Evolutionary conservation across 1,284 basidiomycete genomes (phyloP), one percentile per base, ranked within the genome.

Genomic region (Lentinus polychrous): DNA sequence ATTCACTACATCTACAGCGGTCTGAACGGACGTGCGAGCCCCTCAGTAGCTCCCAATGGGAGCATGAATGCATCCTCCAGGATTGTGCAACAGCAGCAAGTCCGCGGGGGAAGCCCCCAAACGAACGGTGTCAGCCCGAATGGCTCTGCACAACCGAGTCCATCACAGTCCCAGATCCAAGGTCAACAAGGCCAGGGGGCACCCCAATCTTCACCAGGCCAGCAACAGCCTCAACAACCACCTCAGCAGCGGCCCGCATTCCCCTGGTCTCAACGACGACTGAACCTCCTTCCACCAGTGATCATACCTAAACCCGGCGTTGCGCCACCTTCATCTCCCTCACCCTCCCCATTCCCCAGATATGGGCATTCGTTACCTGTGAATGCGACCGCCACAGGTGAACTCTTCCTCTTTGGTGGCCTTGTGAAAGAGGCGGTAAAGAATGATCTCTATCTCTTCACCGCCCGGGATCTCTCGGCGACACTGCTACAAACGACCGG

Each of bases 321-420:
- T 48, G 72, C 70, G 2, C 74, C 78, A 31, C 76, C 81, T 5
- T 76, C 76, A 1, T 70, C 75, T 2, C 79, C 83, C 3, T 87
- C 86, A 0, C 84, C 86, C 0, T 81, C 83, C 18, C 96, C 96
- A 0, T 99, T 99, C 68, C 96, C 96, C 12, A 86, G 96, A 48
- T 99, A 99, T 63, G 96, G 96, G 10, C 92, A 97, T 61, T 90
- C 94, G 2, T 80, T 97, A n/a, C 95, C 96, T 18, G 81, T 91
- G 11, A 82, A 80, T 40, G 82, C 91, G 1, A 88, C 87, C 10
- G 64, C 80, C 15, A 80, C 75, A 6, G 95, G 95, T 20, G 94
- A 99, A 61, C 81, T 99, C 55, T 94, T 94, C 68, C 78, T 99
- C 50, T 99, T 99, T 61, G 96, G 96, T 58, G 96, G 96, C 55